Conservation (phyloP, 2,329 filamentous ascomycete genomes). For the Cercospora brassicicola region DNA sequence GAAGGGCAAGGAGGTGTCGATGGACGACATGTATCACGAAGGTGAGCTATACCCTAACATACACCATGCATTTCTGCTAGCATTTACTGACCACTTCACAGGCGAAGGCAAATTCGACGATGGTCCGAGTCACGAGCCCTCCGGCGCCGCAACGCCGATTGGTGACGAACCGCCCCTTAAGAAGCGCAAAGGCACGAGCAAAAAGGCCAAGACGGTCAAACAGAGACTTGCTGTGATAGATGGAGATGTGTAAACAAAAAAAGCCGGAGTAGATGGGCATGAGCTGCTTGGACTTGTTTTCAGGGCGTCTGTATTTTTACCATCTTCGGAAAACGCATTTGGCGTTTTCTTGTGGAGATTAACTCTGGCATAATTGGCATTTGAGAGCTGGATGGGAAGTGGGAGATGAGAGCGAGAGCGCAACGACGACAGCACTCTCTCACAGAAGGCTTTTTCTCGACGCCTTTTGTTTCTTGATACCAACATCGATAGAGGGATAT, state of each 20-base stretch:
- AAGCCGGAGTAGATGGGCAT: not conserved
- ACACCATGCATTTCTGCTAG: not conserved
- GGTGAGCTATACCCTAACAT: constrained; percentile 54
- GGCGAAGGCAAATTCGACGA: constrained; percentile 98
- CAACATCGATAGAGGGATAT: not conserved
- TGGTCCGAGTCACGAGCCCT: constrained; percentile 75
- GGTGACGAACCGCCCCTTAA: constrained; percentile 51
- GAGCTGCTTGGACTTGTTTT: not conserved
- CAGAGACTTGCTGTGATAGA: constrained; percentile 53
- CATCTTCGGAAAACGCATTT: not conserved
- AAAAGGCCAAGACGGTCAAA: constrained; percentile 55
- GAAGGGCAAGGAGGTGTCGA: constrained; percentile 62
- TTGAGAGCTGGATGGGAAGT: not conserved
- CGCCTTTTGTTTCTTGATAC: not conserved
- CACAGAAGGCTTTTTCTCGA: not conserved
- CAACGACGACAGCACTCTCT: not conserved
- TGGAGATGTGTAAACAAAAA: constrained; percentile 36
- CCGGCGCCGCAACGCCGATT: constrained; percentile 80
- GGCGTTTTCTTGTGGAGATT: not conserved
- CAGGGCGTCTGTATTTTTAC: not conserved
- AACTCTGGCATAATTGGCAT: not conserved
- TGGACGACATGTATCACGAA: constrained; percentile 99
- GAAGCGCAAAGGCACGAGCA: constrained; percentile 57
- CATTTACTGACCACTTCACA: constrained; percentile 44
- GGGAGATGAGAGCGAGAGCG: not conserved